Evolutionary conservation across 2,329 filamentous ascomycete species (phyloP), one percentile per base, ranked within the genome.

Genomic region (Verticillium dahliae): DNA sequence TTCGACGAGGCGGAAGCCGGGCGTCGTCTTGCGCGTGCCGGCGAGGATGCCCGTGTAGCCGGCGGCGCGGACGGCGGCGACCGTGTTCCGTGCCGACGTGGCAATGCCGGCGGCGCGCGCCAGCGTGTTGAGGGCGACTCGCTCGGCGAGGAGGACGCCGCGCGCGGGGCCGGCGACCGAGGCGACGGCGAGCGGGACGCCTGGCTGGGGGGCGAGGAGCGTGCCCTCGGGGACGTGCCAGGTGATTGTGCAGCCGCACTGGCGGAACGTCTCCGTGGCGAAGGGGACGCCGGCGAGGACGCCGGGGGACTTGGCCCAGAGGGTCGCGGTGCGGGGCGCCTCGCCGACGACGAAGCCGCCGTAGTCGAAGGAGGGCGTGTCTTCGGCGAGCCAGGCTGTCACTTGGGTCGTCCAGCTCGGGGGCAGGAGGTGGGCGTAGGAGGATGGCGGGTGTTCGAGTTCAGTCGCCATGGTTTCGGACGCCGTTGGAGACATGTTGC

Each of bases 281-380:
- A 99, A 99, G 2, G 95, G 95, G 3, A 95, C 86, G 61, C 95
- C 95, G 50, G 95, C 95, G 56, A 99, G 81, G 57, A 98, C 83
- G 65, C 95, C 95, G 3, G 80, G 73, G n/a, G 85, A 87, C 73
- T 90, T 91, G 63, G 82, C 86, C 76, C 84, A 89, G 45, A 91
- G 82, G 4, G 85, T 89, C 22, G 88, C 88, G 14, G 81, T 85
- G 62, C 85, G 84, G 9, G 78, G 75, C 34, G 77, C 78, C 45
- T 90, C 85, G 65, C 95, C 95, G 31, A 99, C 95, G 6, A 99
- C 95, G 75, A 96, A 99, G 63, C 95, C 95, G 70, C 91, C 95
- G 74, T 97, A 97, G 81, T 99, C 95, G 77, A 97, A 94, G 60
- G 91, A 95, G 4, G 95, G 95, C 3, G 92, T 96, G 78, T 99